Percentiles rank a stretch among this genome's conserved stretches.
Conservation (phyloP, 2,329 filamentous ascomycete species). For the Exophiala sp. region DNA sequence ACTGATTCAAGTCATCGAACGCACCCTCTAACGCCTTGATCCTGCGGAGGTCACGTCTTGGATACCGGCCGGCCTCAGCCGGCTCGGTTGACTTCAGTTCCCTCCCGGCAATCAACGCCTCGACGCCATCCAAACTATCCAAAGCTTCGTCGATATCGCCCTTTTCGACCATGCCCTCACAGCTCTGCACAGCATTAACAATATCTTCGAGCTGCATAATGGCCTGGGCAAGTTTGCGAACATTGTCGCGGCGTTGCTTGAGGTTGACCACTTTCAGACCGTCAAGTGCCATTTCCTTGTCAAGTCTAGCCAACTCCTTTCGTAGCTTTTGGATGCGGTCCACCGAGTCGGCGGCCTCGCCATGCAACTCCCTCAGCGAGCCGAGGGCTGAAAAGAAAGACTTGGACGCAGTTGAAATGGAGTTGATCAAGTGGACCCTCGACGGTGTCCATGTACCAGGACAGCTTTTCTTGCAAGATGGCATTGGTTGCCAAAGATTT, state of each 20-base stretch:
- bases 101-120: constrained; percentile 68
- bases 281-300: constrained; percentile 77
- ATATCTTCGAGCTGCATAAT: constrained; percentile 77
- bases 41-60: constrained; percentile 60
- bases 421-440: constrained; percentile 94
- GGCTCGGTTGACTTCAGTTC: constrained; percentile 28
- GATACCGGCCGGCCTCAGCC: constrained; percentile 25
- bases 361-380: constrained; percentile 82
- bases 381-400: constrained; percentile 95
- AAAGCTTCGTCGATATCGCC: constrained; percentile 80
- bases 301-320: constrained; percentile 70
- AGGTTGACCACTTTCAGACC: constrained; percentile 82
- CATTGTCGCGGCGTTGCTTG: constrained; percentile 72
- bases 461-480: constrained; percentile 94
- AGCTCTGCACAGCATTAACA: constrained; percentile 65
- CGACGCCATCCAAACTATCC: constrained; percentile 68
- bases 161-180: constrained; percentile 73
- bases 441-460: constrained; percentile 99
- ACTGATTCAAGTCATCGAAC: constrained; percentile 65
- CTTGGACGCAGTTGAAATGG: constrained; percentile 89
- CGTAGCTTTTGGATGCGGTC: constrained; percentile 74
- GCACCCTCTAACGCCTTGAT: constrained; percentile 76
- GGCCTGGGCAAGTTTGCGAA: constrained; percentile 73
- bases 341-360: constrained; percentile 87
- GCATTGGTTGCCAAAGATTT: constrained; percentile 94